phyloP scores from a whole-genome alignment of 805 yeast species.

The Candida boleticola region DNA sequence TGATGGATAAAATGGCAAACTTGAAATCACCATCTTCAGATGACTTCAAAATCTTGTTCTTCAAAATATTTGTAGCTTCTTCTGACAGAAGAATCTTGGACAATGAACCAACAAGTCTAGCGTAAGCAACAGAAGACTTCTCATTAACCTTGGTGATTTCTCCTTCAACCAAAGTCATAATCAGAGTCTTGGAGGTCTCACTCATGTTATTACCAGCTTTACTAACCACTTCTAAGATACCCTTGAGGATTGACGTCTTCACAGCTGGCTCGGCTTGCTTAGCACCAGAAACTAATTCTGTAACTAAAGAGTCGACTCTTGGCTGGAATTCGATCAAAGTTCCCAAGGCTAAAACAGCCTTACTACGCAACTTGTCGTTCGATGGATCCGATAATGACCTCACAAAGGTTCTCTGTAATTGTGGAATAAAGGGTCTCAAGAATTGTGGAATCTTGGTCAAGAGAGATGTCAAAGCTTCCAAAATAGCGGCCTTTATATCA shows the following conservation, averaged over 20 bases:
- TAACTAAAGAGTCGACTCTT: conserved; percentile 87
- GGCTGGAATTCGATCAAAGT: conserved; percentile 86
- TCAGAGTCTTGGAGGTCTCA: conserved; percentile 65
- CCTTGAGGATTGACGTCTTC: conserved; percentile 81
- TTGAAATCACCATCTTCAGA: conserved; percentile 44
- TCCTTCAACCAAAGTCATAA: conserved; percentile 71
- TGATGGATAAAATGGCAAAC: conserved; percentile 69
- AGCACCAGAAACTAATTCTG: conserved; percentile 78
- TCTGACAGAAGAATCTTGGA: conserved; percentile 63
- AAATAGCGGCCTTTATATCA: conserved; percentile 92
- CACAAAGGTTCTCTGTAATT: conserved; percentile 94
- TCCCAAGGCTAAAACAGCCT: conserved; percentile 90
- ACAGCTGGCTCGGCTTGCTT: conserved; percentile 67
- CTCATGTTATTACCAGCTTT: conserved; percentile 78
- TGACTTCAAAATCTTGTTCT: conserved; percentile 53
- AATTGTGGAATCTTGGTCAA: conserved; percentile 84
- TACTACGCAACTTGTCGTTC: conserved; percentile 67
- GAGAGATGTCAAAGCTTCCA: conserved; percentile 76
- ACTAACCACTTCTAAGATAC: conserved; percentile 75
- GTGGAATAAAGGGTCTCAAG: conserved; percentile 94
- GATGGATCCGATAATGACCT: conserved; percentile 80
- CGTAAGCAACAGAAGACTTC: conserved; percentile 70
- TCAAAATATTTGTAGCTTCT: conserved; percentile 62
- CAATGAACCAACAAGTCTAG: conserved; percentile 73
- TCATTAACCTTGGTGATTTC: conserved; percentile 55